Evolutionary conservation across 805 yeast species (phyloP).

Genomic region (Saturnispora ahearnii): DNA sequence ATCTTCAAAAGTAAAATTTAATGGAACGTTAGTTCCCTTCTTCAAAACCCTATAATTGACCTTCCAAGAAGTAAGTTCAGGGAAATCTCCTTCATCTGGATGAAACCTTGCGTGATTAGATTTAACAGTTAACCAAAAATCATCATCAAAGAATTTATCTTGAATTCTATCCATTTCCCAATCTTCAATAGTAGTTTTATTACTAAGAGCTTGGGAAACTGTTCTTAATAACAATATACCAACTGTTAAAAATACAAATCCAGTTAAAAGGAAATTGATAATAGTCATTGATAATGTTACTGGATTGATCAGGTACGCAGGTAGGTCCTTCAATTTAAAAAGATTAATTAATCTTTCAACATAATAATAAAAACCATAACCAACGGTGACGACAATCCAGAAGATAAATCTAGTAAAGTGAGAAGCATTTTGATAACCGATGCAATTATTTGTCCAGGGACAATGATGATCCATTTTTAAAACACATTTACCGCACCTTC

Average conservation of each 20-base stretch:
- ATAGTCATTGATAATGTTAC: constrained; percentile 48
- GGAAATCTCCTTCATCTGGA: constrained; percentile 27
- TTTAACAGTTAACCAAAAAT: constrained; percentile 43
- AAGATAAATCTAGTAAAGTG: constrained; percentile 69
- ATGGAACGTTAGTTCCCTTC: constrained; percentile 19
- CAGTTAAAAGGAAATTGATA: constrained; percentile 43
- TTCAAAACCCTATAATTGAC: constrained; percentile 17
- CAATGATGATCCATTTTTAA: constrained; percentile 89
- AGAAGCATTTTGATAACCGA: constrained; percentile 69
- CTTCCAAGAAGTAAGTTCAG: constrained; percentile 41
- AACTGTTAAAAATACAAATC: constrained; percentile 55
- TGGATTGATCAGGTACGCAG: constrained; percentile 46
- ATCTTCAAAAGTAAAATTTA: constrained; percentile 47
- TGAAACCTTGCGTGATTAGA: constrained; percentile 36
- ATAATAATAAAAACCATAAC: constrained; percentile 37
- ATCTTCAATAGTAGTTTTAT: constrained; percentile 81
- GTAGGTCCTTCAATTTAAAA: constrained; percentile 42
- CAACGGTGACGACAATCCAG: constrained; percentile 52
- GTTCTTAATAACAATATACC: constrained; percentile 54
- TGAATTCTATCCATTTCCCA: constrained; percentile 89
- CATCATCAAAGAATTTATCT: constrained; percentile 47
- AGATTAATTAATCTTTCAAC: constrained; percentile 32
- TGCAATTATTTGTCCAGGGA: constrained; percentile 91
- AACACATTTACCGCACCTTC: constrained; percentile 66
- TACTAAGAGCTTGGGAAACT: constrained; percentile 44